Evolutionary conservation across 345 rosid genomes (phyloP), one percentile per base, ranked within the genome.

Genomic region (Camelina neglecta): DNA sequence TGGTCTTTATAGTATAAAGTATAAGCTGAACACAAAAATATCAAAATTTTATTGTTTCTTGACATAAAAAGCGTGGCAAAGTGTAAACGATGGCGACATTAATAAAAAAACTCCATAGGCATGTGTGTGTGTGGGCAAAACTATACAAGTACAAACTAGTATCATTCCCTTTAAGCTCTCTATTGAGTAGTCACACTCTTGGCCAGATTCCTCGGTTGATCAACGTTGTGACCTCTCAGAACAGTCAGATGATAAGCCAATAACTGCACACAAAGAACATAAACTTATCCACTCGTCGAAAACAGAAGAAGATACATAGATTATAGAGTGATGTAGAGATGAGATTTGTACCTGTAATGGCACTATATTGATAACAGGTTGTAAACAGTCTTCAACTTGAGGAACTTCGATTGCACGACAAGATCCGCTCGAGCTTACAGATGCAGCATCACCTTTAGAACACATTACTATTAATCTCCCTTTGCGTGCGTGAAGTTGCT

Each of bases 161-260:
- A 36, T 45, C 71, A 33, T 12, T 54, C 11, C 15, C 41, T 41
- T 23, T 8, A 61, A 54, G 41, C 64, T 67, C 44, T 70, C 83
- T 77, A 93, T 67, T 90, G 85, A 33, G 96, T 85, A 7, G 96
- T 92, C 68, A 94, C 96, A 33, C 95, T 86, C 86, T 94, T 92
- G 0, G 97, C 96, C 1, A 94, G 92, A 83, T 94, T 94, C 81
- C 95, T 86, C 38, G 98, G 96, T 77, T 94, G 97, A 73, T 92
- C 95, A 5, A 92, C 96, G 16, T 92, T 94, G 82, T 87, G 83
- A 57, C 97, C 93, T 58, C 95, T 83, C 49, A 90, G 76, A 73
- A 94, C 93, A 0, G 95, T 94, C 26, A 94, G 89, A 79, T 94
- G 96, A 86, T 92, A 92, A 11, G 90, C 97, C 85, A 92, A 73